Evolutionary conservation across 2,329 filamentous ascomycete species (phyloP), one percentile per base, ranked within the genome.

Genomic region (Diaporthe destruens): DNA sequence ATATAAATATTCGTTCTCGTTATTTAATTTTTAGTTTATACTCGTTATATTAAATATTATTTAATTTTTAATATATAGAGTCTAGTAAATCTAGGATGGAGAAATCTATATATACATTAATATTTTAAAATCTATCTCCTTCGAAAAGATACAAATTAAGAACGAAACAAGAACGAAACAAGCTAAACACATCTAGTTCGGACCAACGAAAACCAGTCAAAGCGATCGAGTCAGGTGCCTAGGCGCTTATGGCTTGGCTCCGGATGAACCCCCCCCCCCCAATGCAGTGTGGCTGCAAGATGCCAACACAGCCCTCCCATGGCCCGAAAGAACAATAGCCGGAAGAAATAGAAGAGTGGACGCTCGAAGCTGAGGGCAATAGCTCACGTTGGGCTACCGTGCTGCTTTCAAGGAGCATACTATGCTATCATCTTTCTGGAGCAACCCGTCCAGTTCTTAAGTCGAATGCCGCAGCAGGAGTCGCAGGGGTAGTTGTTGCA

Each of bases 401-500:
- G 14, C 23, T 18, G 36, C 9, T 14, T 14, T 39, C 11, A 36
- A 11, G 34, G 34, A 29, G 51, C n/a, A n/a, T n/a, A n/a, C n/a
- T n/a, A n/a, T n/a, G n/a, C n/a, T n/a, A n/a, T n/a, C n/a, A n/a
- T n/a, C n/a, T n/a, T n/a, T n/a, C n/a, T n/a, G n/a, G 36, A 32
- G 53, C 55, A 59, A 42, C n/a, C 25, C 4, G 8, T 59, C 55
- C 55, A 59, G 8, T 59, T 59, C 5, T 9, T 7, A 8, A 18
- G 0, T 25, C 34, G 55, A 39, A 59, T 42, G 55, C 55, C 55
- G 55, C 55, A 59, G 55, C 55, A 59, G 55, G 34, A 42, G 20
- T 59, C 55, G 55, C 55, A 59, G 55, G 55, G 55, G 55, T 59
- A 59, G 34, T 59, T 59, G 55, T 59, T 59, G 55, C 55, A 59